Evolutionary conservation across 305 asterid genomes (phyloP), one percentile per base, ranked within the genome.

Genomic region (Vinca major): DNA sequence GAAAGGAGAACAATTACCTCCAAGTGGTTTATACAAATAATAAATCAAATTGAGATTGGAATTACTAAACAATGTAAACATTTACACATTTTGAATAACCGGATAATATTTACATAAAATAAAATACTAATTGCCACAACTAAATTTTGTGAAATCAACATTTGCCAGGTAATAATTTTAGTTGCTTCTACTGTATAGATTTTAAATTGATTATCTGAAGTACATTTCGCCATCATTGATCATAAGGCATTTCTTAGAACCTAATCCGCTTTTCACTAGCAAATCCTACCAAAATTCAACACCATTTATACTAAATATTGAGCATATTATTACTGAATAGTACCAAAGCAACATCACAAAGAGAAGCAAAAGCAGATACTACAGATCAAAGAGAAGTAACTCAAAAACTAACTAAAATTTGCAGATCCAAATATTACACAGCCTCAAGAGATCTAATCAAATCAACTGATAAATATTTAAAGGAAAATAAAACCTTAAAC

Each of bases 401-500:
- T 50, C 17, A 50, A 50, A 11, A 62, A 50, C 20, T 19, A 5
- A 44, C 26, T 8, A 20, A 48, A 47, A 43, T 41, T 19, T 67
- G 49, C 65, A 61, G 77, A 68, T 67, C 68, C 58, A 63, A 1
- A 73, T 41, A 50, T 20, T n/a, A 39, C 52, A 52, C 7, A 47
- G 8, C 26, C 67, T 55, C 13, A 2, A 53, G 48, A 73, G 58
- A 70, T 70, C 62, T 75, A 75, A 33, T 65, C 55, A 41, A 48
- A 39, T 9, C 50, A 45, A 36, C 63, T 50, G 33, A 13, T 58
- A 20, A 39, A 47, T 49, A 17, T 13, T 45, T 48, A 69, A 50
- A 43, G 69, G 72, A 49, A 53, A 70, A 58, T 63, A 47, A 47
- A 45, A 65, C 57, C 17, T 43, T 2, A 20, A 67, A 77, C 82